Conservation (phyloP, 1,284 basidiomycete species). For the Austropuccinia psidii region DNA sequence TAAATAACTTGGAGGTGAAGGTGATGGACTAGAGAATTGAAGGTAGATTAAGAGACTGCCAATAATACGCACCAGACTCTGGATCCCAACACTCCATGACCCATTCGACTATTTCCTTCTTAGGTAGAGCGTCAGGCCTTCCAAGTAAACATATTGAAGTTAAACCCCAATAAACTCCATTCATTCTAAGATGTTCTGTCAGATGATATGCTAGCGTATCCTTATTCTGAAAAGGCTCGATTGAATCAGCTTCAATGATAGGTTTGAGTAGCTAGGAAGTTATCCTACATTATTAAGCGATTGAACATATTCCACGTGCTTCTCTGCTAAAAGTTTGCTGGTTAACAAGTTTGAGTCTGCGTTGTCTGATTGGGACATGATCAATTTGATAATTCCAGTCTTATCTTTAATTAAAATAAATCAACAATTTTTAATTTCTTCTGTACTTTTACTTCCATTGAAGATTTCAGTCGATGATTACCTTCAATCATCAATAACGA, state of each 20-base stretch:
- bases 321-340: slow-evolving; percentile 47
- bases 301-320: slow-evolving; percentile 68
- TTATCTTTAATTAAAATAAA: no score
- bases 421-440: no score
- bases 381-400: no score
- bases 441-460: no score
- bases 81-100: slow-evolving; percentile 92
- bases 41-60: not conserved
- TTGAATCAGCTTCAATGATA: not conserved
- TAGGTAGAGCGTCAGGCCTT: slow-evolving; percentile 64
- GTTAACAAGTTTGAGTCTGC: no score
- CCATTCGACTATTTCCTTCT: slow-evolving; percentile 73
- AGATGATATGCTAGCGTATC: slow-evolving; percentile 86
- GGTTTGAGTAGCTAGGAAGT: not conserved
- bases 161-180: slow-evolving; percentile 94
- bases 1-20: not conserved
- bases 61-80: slow-evolving; percentile 50
- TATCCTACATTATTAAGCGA: slow-evolving; percentile 58
- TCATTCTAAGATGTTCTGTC: slow-evolving; percentile 86
- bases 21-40: not conserved
- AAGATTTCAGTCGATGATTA: no score
- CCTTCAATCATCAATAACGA: no score
- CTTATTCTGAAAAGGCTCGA: slow-evolving; percentile 55
- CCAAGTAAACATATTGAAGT: slow-evolving; percentile 77
- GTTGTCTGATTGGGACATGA: no score